Conservation (phyloP, 129 eudicot genomes). For the Ambrosia trifida region DNA sequence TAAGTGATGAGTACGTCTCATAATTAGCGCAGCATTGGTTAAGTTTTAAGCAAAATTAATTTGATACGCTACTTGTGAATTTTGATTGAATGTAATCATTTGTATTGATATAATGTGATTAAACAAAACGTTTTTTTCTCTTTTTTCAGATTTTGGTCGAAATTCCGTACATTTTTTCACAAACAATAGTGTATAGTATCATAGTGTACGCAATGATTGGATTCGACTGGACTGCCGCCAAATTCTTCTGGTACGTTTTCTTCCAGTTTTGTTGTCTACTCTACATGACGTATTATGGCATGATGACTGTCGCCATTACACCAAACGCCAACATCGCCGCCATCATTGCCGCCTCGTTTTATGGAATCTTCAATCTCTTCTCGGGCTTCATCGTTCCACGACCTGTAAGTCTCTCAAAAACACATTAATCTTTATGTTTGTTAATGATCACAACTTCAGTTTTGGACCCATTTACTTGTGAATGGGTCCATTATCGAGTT, state of each 20-base stretch:
- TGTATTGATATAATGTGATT: too few species aligned
- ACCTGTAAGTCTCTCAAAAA: conserved; percentile 38
- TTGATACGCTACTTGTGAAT: too few species aligned
- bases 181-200: conserved; percentile 30
- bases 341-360: conserved; percentile 45
- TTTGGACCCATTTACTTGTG: not conserved
- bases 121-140: not conserved
- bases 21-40: too few species aligned
- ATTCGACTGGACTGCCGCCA: conserved; percentile 46
- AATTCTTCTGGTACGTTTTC: conserved; percentile 45
- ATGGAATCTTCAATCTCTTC: conserved; percentile 42
- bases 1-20: too few species aligned
- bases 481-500: not conserved
- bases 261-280: conserved; percentile 43
- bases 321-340: conserved; percentile 49
- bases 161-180: conserved; percentile 42
- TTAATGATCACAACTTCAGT: not conserved
- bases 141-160: conserved; percentile 44
- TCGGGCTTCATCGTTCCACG: conserved; percentile 49
- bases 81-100: too few species aligned
- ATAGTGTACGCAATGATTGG: conserved; percentile 55
- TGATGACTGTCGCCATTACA: conserved; percentile 51
- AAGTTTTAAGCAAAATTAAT: too few species aligned
- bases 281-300: conserved; percentile 52
- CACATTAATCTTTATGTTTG: not conserved